Evolutionary conservation across 768 basidiomycete species (phyloP).

Genomic region (Scleroderma citrinum): DNA sequence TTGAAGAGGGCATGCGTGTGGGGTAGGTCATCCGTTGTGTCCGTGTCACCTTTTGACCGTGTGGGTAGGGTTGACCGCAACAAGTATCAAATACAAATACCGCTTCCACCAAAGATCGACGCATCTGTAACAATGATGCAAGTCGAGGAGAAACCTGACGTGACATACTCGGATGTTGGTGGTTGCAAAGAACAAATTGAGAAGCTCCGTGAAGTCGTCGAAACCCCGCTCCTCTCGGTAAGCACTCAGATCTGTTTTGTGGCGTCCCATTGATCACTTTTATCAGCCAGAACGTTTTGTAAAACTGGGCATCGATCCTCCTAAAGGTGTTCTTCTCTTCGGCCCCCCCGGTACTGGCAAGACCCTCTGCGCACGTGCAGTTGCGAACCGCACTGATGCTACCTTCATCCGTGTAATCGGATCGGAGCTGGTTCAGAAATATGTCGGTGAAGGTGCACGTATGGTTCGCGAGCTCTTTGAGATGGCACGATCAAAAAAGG

Average conservation of each 20-base stretch:
- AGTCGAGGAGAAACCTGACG: conserved; percentile 97
- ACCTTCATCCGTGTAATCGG: conserved; percentile 99
- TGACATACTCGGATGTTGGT: conserved; percentile 96
- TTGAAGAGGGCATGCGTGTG: conserved; percentile 99
- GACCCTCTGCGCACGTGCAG: conserved; percentile 95
- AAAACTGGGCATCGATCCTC: conserved; percentile 97
- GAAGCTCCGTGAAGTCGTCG: conserved; percentile 96
- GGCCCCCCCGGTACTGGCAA: conserved; percentile 99
- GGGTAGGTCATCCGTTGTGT: conserved; percentile 54
- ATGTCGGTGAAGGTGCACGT: conserved; percentile 96
- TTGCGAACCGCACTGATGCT: conserved; percentile 97
- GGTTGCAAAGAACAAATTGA: conserved; percentile 99
- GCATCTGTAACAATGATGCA: conserved; percentile 99
- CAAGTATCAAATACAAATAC: conserved; percentile 98
- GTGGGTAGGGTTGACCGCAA: conserved; percentile 78
- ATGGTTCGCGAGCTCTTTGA: conserved; percentile 99
- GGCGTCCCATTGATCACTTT: conserved; percentile 12
- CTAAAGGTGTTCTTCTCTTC: conserved; percentile 93
- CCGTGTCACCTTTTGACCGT: conserved; percentile 2
- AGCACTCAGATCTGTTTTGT: conserved; percentile 22
- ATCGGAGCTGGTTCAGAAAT: conserved; percentile 99
- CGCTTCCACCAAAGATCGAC: conserved; percentile 97
- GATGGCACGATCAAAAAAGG: conserved; percentile 98
- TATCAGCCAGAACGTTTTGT: conserved; percentile 95
- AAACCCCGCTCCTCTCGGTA: conserved; percentile 90